These are phyloP conservation scores for Obelidium mucronatum DNA, from an alignment of 192 early-diverging fungal species.

Conservation along the genomic window DNA sequence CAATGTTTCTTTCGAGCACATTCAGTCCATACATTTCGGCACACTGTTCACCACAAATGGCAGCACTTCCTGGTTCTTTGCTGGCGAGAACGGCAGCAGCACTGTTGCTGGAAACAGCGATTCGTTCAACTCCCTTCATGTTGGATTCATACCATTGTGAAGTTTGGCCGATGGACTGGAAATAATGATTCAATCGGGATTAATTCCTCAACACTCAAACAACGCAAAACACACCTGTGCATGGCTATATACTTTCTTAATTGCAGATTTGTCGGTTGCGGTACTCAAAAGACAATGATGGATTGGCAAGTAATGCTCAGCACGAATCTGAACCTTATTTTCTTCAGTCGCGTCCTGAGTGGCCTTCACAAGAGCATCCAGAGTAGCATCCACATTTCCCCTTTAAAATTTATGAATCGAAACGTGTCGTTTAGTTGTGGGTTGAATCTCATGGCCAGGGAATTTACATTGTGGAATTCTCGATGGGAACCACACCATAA, in stretches of 20 bases:
- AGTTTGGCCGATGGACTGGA: slow-evolving; percentile 23
- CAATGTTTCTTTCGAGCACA: slow-evolving; percentile 78
- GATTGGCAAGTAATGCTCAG: slow-evolving; percentile 81
- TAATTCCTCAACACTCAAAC: too few relatives aligned
- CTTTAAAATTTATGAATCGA: slow-evolving; percentile 24
- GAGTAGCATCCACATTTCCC: slow-evolving; percentile 84
- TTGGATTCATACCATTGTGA: slow-evolving; percentile 17
- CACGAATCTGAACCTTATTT: slow-evolving; percentile 66
- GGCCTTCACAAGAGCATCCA: slow-evolving; percentile 78
- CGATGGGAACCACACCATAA: slow-evolving; percentile 95
- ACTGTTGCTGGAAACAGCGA: slow-evolving; percentile 83
- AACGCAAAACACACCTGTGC: neutral
- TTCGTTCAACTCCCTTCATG: slow-evolving; percentile 59
- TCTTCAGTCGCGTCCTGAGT: slow-evolving; percentile 28
- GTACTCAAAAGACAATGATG: slow-evolving; percentile 84
- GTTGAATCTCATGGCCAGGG: too few relatives aligned
- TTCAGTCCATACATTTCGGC: slow-evolving; percentile 81
- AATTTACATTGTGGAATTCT: slow-evolving; percentile 78
- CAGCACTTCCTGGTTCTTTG: slow-evolving; percentile 76
- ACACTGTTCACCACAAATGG: slow-evolving; percentile 82
- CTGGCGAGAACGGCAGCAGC: slow-evolving; percentile 89
- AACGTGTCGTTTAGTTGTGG: neutral
- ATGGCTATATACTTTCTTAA: slow-evolving; percentile 76
- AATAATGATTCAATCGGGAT: slow-evolving; percentile 5
- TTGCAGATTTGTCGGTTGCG: slow-evolving; percentile 54